Evolutionary conservation across 1,139 yeast species (phyloP), one percentile per base, ranked within the genome.

Genomic region (Magnusiomyces fungicola): DNA sequence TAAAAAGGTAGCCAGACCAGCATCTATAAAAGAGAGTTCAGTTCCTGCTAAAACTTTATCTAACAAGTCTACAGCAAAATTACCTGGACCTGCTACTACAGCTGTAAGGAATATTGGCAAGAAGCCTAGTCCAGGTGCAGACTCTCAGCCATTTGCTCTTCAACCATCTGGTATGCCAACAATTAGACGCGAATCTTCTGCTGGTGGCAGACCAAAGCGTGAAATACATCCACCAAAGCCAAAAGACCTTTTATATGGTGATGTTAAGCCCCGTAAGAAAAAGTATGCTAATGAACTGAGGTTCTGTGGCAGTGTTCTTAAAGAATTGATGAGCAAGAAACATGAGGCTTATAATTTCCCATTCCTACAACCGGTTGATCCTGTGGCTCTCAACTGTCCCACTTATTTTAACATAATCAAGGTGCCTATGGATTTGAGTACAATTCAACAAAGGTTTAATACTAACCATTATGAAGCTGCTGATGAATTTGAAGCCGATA

Each of bases 201-300:
- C 74, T 2, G 77, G 72, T 44, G 82, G 81, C 40, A 77, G 98
- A 57, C 97, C 98, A 42, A 90, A 90, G 69, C 80, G 99, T 58
- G 95, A 89, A 60, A 88, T 92, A 46, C 97, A 90, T 63, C 98
- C 98, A 2, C 98, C 98, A 49, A 84, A 86, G 62, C 86, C 96
- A 18, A 88, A 88, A 64, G 97, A 92, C 65, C 78, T 90, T 65
- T 95, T 96, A 2, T 88, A 88, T 61, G 66, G 67, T 30, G 96
- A 88, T 62, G 58, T 62, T 50, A 80, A 94, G 64, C 98, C 97
- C 45, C 79, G 95, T 56, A 86, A 88, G 68, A 90, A 92, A 77
- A 92, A 88, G 72, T 82, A 75, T 66, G 95, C 94, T 43, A 84
- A 92, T 14, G 97, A 92, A 66, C 76, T 92, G 62, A 76, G 92